These are phyloP conservation scores for Aspergillus viridinutans DNA, from an alignment of 2,329 filamentous ascomycete species.

Conservation along the genomic window DNA sequence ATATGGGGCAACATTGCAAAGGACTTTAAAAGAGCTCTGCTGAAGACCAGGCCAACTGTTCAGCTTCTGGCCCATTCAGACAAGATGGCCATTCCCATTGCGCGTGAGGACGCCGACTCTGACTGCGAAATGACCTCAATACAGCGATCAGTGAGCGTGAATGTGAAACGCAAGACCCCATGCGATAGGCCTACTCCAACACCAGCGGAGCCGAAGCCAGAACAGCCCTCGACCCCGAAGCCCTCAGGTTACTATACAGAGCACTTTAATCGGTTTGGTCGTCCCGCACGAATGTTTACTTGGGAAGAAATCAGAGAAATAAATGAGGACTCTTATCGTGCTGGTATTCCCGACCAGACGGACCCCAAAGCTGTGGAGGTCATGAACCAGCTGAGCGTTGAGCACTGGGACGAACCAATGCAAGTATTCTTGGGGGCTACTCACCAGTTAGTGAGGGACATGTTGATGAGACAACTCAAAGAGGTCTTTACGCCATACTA, in stretches of 20 bases:
- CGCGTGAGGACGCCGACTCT: slow-evolving; percentile 16
- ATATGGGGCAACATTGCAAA: slow-evolving; percentile 45
- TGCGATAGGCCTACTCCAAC: not conserved
- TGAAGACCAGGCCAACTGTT: slow-evolving; percentile 38
- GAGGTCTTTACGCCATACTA: slow-evolving; percentile 30
- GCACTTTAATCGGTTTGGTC: slow-evolving; percentile 20
- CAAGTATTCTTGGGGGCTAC: slow-evolving; percentile 34
- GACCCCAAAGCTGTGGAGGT: slow-evolving; percentile 58
- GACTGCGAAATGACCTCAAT: slow-evolving; percentile 24
- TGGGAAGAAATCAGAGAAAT: slow-evolving; percentile 48
- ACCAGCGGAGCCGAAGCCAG: slow-evolving; percentile 1
- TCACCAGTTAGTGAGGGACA: slow-evolving; percentile 25
- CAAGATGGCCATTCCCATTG: slow-evolving; percentile 35
- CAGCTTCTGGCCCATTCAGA: slow-evolving; percentile 23
- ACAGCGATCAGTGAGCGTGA: not conserved
- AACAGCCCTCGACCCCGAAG: not conserved
- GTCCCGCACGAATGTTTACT: slow-evolving; percentile 20
- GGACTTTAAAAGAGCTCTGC: slow-evolving; percentile 50
- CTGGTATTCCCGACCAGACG: slow-evolving; percentile 57
- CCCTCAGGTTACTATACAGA: slow-evolving; percentile 11
- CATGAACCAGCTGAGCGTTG: slow-evolving; percentile 55
- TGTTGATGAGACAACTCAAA: slow-evolving; percentile 46
- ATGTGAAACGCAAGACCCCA: slow-evolving; percentile 20
- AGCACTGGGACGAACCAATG: slow-evolving; percentile 56
- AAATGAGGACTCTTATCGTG: slow-evolving; percentile 52